phyloP scores from a whole-genome alignment of 768 basidiomycete species.

The Lactarius trivialis region DNA sequence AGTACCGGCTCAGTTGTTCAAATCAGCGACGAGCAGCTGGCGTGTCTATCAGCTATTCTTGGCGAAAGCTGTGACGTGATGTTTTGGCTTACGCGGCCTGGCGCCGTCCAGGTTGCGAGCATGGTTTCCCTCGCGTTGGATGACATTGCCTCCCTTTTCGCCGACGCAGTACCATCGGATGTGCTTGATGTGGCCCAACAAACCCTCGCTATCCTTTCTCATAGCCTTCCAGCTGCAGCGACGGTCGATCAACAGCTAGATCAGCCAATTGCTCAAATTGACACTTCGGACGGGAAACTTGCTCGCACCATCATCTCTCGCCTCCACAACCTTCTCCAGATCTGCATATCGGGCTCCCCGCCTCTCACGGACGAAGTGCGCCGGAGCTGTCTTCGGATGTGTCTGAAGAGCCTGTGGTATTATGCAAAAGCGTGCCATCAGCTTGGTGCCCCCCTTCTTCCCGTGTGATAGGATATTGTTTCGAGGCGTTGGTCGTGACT shows the following conservation, averaged over 20 bases:
- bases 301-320: neutral
- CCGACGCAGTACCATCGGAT: neutral
- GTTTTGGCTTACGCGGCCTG: neutral
- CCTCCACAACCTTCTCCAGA: neutral
- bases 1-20: neutral
- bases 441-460: too few relatives aligned
- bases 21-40: neutral
- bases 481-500: too few relatives aligned
- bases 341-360: neutral
- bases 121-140: neutral
- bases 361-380: neutral
- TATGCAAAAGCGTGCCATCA: too few relatives aligned
- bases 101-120: neutral
- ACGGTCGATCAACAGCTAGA: neutral
- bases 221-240: neutral
- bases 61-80: neutral
- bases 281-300: neutral
- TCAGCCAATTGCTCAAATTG: neutral
- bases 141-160: neutral
- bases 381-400: neutral
- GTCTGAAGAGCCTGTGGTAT: neutral
- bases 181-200: neutral
- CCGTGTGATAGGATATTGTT: too few relatives aligned
- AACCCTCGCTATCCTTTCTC: neutral
- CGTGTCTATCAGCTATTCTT: neutral